A percentile compares a stretch with the other conserved stretches of the same genome.
Conservation (phyloP, 495 filamentous ascomycete species). For the Mycothermus thermophilus region DNA sequence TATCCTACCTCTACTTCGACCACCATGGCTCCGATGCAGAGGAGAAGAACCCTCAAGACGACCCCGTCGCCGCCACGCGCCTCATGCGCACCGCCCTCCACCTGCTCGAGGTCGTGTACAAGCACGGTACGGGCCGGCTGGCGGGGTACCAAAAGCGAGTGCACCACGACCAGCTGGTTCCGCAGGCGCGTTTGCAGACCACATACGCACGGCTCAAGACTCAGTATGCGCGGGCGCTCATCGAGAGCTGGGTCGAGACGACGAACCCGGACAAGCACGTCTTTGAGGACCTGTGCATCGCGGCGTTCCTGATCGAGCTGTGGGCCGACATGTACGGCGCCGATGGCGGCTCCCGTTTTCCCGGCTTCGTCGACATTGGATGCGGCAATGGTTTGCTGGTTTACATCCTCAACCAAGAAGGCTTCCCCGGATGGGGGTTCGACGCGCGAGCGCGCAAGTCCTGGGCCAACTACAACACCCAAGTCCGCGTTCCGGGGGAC, state of each 20-base stretch:
- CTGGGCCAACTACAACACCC: constrained; percentile 55
- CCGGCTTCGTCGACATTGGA: constrained; percentile 89
- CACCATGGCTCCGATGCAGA: too few relatives aligned
- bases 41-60: too few relatives aligned
- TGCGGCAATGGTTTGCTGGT: constrained; percentile 94
- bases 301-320: constrained; percentile 84
- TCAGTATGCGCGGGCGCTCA: constrained; percentile 54
- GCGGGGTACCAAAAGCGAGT: constrained; percentile 58
- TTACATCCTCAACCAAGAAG: constrained; percentile 67
- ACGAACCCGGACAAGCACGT: constrained; percentile 88
- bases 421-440: constrained; percentile 78
- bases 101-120: constrained; percentile 57
- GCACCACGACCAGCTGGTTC: constrained; percentile 60
- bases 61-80: constrained; percentile 28
- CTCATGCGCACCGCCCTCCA: constrained; percentile 57
- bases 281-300: constrained; percentile 85
- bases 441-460: constrained; percentile 74
- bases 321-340: constrained; percentile 73
- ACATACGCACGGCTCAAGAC: constrained; percentile 70
- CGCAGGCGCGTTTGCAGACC: constrained; percentile 59
- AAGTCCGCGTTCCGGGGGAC: too few relatives aligned
- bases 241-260: constrained; percentile 61
- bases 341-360: constrained; percentile 49
- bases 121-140: constrained; percentile 53
- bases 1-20: constrained; percentile 55